Base-by-base conservation (phyloP, 192 early-diverging fungal species). In the Dimargaris xerosporica region DNA sequence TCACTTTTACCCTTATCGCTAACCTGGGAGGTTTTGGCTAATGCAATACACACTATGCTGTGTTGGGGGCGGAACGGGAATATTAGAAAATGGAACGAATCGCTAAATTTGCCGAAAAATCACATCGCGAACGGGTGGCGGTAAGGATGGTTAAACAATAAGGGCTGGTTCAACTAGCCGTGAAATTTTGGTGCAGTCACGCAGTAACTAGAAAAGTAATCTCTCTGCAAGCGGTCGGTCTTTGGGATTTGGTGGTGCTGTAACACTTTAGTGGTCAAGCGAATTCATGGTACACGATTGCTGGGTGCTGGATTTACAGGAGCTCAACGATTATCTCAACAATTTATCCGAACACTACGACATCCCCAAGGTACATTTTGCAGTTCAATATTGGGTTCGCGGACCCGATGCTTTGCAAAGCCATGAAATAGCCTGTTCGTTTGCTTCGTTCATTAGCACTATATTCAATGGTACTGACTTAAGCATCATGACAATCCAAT, bases 71-170 rank as follows among this genome's bases (percentile, higher is more conserved):
- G n/a, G n/a, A n/a, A n/a, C n/a, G n/a, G n/a, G n/a, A n/a, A n/a
- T 45, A 45, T 17, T 45, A 45, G 54, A 55, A 55, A 55, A 55
- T 55, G 54, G 28, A 55, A 6, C 54, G 28, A 21, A 26, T 26
- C 29, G 13, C 5, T 17, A 55, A 23, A 21, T 29, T 55, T 15
- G 54, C 28, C 21, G 29, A 55, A 17, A 55, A 55, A 55, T 55
- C 54, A 1, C 54, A 55, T 29, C 54, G 23, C 54, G 54, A 55
- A 55, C 54, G 54, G 53, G 53, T 54, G 10, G 53, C 53, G 53
- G 44, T 45, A 45, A 45, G 44, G 9, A 16, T 45, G 10, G 9
- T 16, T 16, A 45, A 12, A 16, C 9, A 9, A 16, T 45, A 45
- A 9, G 10, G 10, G 10, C 44, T 16, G 10, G 9, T 16, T 16